Percentiles rank a stretch among this genome's conserved stretches.
phyloP scores from a whole-genome alignment of 73 alveolate species.

The Uronychia binucleata region DNA sequence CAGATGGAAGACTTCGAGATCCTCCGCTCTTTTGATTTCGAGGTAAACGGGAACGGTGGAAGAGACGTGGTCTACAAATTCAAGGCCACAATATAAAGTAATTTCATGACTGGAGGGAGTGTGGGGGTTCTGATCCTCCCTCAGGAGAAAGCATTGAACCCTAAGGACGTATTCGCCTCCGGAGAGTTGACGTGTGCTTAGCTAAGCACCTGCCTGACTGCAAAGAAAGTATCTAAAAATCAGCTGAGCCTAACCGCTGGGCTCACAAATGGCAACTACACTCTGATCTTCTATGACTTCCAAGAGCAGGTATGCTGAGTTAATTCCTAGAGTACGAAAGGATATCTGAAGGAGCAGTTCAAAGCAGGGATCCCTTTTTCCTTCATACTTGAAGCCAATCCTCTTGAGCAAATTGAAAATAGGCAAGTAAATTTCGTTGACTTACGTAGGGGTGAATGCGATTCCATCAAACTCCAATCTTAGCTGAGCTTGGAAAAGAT shows the following conservation, averaged over 20 bases:
- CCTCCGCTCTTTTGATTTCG: background rate
- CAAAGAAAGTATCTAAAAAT: background rate
- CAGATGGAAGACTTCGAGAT: no score
- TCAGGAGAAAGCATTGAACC: background rate
- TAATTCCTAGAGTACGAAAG: background rate
- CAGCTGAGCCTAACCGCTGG: background rate
- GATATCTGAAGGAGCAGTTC: background rate
- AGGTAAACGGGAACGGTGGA: background rate
- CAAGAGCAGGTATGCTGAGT: background rate
- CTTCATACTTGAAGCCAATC: background rate
- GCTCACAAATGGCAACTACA: background rate
- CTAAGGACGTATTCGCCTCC: background rate
- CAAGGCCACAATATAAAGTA: background rate
- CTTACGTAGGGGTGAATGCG: background rate
- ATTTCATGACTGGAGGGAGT: background rate
- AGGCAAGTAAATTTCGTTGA: background rate
- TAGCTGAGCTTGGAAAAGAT: background rate
- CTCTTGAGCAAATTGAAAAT: background rate
- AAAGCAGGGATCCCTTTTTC: background rate
- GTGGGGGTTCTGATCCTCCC: background rate
- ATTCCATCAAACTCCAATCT: background rate
- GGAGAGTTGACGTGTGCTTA: background rate
- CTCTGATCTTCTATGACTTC: background rate
- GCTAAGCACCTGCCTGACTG: background rate
- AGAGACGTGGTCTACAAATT: background rate